phyloP scores from a whole-genome alignment of 805 yeast genomes.

The Sugiyamaella americana region DNA sequence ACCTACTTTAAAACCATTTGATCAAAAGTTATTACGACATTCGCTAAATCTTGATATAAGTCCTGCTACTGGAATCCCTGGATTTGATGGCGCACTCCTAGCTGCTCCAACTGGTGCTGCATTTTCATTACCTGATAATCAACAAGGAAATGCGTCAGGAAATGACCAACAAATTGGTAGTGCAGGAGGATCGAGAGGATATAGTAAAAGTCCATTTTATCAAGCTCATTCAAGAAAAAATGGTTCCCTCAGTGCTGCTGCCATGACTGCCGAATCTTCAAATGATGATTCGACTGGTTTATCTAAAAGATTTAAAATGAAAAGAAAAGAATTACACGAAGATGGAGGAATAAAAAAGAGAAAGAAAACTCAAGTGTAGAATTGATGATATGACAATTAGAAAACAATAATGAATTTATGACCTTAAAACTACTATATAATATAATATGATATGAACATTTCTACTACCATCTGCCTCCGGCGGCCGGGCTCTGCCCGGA shows the following conservation, averaged over 20 bases:
- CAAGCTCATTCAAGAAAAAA: slow-evolving; percentile 4
- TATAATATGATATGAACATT: no score
- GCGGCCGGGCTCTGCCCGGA: no score
- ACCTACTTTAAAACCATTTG: slow-evolving; percentile 45
- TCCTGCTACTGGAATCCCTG: slow-evolving; percentile 65
- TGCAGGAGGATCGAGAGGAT: neutral
- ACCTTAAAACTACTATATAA: no score
- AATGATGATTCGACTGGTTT: slow-evolving; percentile 15
- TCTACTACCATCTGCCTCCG: no score
- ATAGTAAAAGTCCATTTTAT: slow-evolving; percentile 4
- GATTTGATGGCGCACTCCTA: slow-evolving; percentile 61
- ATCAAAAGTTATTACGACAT: slow-evolving; percentile 41
- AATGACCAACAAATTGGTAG: neutral
- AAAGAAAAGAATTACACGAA: slow-evolving; percentile 6
- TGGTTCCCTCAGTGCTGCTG: slow-evolving; percentile 9
- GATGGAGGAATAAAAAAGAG: neutral
- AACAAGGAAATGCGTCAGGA: neutral
- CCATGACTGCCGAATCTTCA: slow-evolving; percentile 17
- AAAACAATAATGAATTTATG: no score
- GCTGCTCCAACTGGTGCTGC: slow-evolving; percentile 39
- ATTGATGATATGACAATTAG: no score
- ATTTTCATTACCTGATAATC: neutral
- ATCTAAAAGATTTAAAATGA: slow-evolving; percentile 8
- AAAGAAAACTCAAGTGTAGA: no score
- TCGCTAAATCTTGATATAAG: slow-evolving; percentile 60